phyloP scores from a whole-genome alignment of 805 yeast genomes.

The Candida michaelii region DNA sequence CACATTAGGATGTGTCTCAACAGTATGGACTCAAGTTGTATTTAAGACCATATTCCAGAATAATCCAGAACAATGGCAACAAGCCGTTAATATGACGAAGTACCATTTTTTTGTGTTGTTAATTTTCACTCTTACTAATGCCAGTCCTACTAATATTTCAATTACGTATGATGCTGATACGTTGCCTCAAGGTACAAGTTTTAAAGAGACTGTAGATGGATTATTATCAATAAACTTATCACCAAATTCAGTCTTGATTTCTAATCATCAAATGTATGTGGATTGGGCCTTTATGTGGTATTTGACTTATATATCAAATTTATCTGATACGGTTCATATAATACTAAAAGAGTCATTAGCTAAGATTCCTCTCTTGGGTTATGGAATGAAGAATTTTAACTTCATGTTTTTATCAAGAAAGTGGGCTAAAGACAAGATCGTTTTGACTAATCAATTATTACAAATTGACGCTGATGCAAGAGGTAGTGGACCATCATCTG shows the following conservation, averaged over 20 bases:
- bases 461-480: constrained; percentile 62
- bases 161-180: constrained; percentile 47
- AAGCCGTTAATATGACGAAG: constrained; percentile 54
- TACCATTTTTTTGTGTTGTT: constrained; percentile 55
- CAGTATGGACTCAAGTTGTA: constrained; percentile 4
- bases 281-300: constrained; percentile 96
- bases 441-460: constrained; percentile 54
- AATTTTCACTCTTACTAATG: constrained; percentile 47
- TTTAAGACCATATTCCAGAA: constrained; percentile 5
- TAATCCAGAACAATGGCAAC: constrained; percentile 30
- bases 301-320: constrained; percentile 64
- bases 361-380: constrained; percentile 74
- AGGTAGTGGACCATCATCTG: constrained; percentile 54
- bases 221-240: constrained; percentile 30
- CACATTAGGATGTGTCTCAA: constrained; percentile 12
- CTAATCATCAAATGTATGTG: constrained; percentile 92
- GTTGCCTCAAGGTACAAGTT: constrained; percentile 16
- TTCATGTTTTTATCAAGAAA: constrained; percentile 82
- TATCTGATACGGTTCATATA: constrained; percentile 66
- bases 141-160: constrained; percentile 53
- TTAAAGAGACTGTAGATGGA: constrained; percentile 31
- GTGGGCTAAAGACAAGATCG: constrained; percentile 75
- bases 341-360: constrained; percentile 72
- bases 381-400: constrained; percentile 76
- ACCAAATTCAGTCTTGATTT: constrained; percentile 62